Percentiles rank a stretch among this genome's conserved stretches.
Evolutionary conservation across 306 rosid genomes (phyloP).

Genomic region (Lotus japonicus): DNA sequence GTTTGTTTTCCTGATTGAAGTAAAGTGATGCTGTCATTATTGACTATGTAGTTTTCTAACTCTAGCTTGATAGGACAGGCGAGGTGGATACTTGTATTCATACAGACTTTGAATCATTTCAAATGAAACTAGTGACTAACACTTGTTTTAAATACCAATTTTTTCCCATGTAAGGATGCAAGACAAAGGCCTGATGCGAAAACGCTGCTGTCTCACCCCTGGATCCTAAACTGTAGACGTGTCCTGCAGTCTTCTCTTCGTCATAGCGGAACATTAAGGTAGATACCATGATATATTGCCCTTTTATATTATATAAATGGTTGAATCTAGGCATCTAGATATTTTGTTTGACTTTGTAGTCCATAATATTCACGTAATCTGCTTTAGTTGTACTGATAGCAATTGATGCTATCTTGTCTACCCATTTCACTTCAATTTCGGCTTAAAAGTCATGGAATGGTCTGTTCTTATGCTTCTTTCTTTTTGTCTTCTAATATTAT

Average conservation of each 20-base stretch:
- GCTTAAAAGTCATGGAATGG: background rate
- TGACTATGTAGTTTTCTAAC: slow-evolving; percentile 3
- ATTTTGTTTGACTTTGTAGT: background rate
- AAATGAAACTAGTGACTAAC: slow-evolving; percentile 9
- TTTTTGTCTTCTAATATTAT: background rate
- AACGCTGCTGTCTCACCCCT: slow-evolving; percentile 89
- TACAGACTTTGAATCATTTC: background rate
- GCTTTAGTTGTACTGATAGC: background rate
- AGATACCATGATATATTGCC: slow-evolving; percentile 15
- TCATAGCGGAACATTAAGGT: slow-evolving; percentile 87
- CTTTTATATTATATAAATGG: slow-evolving; percentile 8
- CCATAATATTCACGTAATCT: background rate
- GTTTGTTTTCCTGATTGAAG: background rate
- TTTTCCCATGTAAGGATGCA: slow-evolving; percentile 73
- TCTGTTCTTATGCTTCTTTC: background rate
- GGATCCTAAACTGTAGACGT: slow-evolving; percentile 83
- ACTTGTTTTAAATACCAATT: slow-evolving; percentile 11
- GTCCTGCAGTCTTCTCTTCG: slow-evolving; percentile 91
- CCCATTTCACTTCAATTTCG: background rate
- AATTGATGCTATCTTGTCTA: background rate
- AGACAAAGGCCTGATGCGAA: slow-evolving; percentile 99
- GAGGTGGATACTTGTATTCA: slow-evolving; percentile 8
- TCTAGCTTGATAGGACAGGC: background rate
- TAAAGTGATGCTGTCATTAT: slow-evolving; percentile 6
- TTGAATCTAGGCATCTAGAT: slow-evolving; percentile 3